Conservation (phyloP, 2,329 filamentous ascomycete species). For the Hypoxylon sp. region DNA sequence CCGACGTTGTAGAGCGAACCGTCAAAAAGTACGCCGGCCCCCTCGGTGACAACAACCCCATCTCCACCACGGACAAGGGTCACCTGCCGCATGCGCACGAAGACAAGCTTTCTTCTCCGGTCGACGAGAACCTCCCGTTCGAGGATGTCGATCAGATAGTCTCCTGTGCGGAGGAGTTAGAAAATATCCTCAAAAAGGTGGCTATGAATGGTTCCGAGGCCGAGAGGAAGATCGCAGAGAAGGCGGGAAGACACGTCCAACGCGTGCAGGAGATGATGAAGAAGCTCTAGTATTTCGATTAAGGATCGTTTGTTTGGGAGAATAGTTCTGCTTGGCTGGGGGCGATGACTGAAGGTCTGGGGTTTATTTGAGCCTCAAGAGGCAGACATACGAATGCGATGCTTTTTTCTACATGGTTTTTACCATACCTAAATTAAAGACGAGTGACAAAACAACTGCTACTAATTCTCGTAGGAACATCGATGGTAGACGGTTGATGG, state of each 20-base stretch:
- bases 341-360: background rate
- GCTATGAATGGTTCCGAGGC: background rate
- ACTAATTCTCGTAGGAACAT: background rate
- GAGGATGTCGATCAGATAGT: background rate
- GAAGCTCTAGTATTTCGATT: background rate
- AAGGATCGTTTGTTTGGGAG: background rate
- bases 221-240: background rate
- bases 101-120: background rate
- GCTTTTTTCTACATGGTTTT: background rate
- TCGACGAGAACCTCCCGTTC: background rate
- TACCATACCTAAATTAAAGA: background rate
- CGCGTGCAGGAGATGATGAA: background rate
- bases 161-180: background rate
- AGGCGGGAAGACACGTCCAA: background rate
- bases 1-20: too few species aligned
- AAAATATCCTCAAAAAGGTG: background rate
- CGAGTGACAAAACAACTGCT: background rate
- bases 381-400: background rate
- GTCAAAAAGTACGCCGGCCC: too few species aligned
- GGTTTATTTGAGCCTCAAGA: constrained; percentile 1
- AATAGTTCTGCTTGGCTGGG: background rate
- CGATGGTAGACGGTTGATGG: background rate
- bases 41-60: too few species aligned
- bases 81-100: background rate
- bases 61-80: too few species aligned